Conservation (phyloP, 805 yeast species). For the Starmerella stellata region DNA sequence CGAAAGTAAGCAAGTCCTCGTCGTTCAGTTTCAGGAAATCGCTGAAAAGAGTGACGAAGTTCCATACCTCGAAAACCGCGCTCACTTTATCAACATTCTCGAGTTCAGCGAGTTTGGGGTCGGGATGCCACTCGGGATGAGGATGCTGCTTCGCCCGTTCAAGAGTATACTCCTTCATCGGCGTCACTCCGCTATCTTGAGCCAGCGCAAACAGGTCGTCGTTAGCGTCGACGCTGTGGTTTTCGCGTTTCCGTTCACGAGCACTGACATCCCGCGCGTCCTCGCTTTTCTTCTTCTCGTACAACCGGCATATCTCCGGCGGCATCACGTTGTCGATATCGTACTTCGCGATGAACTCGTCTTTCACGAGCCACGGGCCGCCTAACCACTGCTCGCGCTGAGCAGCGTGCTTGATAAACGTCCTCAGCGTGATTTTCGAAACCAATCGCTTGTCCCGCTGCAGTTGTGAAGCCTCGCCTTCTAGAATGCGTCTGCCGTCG, state of each 20-base stretch:
- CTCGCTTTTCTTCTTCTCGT: constrained; percentile 1
- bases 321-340: constrained; percentile 28
- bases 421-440: constrained; percentile 76
- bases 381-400: constrained; percentile 68
- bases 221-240: background rate
- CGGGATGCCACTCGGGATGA: constrained; percentile 16
- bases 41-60: constrained; percentile 53
- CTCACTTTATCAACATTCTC: constrained; percentile 13
- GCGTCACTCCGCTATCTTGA: constrained; percentile 3
- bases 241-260: background rate
- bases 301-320: constrained; percentile 4
- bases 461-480: constrained; percentile 29
- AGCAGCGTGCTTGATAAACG: constrained; percentile 66
- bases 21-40: constrained; percentile 47
- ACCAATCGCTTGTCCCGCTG: constrained; percentile 69
- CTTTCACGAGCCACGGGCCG: constrained; percentile 89
- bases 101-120: constrained; percentile 4
- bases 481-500: constrained; percentile 8
- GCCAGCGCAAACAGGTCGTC: constrained; percentile 13
- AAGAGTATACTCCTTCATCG: constrained; percentile 1
- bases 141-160: constrained; percentile 5
- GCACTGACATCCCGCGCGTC: background rate
- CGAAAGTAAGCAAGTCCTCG: constrained; percentile 39
- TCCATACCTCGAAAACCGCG: constrained; percentile 43
- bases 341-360: constrained; percentile 51